Base-by-base conservation (phyloP, 352 stramenopile genomes). In the Pythium coloratum region DNA sequence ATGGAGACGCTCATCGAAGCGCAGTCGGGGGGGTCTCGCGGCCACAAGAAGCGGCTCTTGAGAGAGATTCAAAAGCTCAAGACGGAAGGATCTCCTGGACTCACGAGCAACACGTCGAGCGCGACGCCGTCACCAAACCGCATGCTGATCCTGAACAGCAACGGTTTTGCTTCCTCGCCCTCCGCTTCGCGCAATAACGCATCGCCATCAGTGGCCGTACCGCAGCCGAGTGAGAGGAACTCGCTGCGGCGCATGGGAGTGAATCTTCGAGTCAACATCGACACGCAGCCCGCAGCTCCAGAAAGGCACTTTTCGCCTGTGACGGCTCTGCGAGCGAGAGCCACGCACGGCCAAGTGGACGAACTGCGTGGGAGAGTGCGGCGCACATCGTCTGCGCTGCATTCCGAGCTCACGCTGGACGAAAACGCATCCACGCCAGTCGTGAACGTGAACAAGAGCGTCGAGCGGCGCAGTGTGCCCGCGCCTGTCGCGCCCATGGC, bases 21-120 rank as follows among this genome's bases (percentile, higher is more conserved):
- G 20, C 77, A 77, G 50, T 76, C 70, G 16, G 61, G 58, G 8
- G 81, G 79, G n/a, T 90, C 81, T 59, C 75, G 86, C 4, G 81
- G 81, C 1, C 80, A 90, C 53, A 92, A 92, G 69, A 92, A 91
- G 68, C 93, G 93, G 47, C 64, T 95, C 32, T 72, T 80, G 64
- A 81, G 86, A 7, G 86, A 95, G 65, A 83, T 90, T 56, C 79
- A 89, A 42, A 92, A 92, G 54, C 73, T 95, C n/a, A 77, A 85
- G 46, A 62, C 55, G 13, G 66, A 76, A 20, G 42, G 70, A 6
- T 47, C 56, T 1, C 9, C 64, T 10, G 24, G 49, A 20, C 44
- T 59, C 34, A 26, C 20, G 20, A 62, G 55, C 55, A 63, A 56
- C 1, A 36, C 20, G 8, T 38, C 28, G 4, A 64, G 54, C 10